phyloP scores from a whole-genome alignment of 1,284 basidiomycete species.

The Heterobasidion parviporum region DNA sequence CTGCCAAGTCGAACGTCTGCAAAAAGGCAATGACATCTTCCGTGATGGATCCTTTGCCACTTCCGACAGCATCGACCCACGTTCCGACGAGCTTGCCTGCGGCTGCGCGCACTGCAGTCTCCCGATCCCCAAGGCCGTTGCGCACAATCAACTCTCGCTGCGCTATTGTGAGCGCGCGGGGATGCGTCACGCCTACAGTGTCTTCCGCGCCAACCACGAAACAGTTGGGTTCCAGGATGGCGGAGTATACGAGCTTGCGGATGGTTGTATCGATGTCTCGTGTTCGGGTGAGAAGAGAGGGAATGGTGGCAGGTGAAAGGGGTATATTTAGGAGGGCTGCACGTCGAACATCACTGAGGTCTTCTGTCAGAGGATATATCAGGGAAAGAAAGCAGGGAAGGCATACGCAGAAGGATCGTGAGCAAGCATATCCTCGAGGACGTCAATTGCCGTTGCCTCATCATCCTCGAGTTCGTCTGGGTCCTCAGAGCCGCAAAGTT shows the following conservation, averaged over 20 bases:
- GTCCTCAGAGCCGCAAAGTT: constrained; percentile 75
- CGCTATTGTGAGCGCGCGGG: constrained; percentile 61
- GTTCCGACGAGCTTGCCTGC: constrained; percentile 69
- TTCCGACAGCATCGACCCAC: constrained; percentile 35
- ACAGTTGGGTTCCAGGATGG: constrained; percentile 39
- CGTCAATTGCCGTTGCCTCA: constrained; percentile 56
- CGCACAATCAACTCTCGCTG: constrained; percentile 76
- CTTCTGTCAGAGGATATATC: constrained; percentile 4
- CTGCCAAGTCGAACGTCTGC: constrained; percentile 52
- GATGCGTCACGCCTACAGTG: constrained; percentile 51
- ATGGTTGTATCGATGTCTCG: constrained; percentile 82
- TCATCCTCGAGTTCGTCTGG: constrained; percentile 58
- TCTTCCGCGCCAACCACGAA: constrained; percentile 8
- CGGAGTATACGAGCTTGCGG: constrained; percentile 75
- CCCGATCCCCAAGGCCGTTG: constrained; percentile 84
- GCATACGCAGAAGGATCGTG: constrained; percentile 78
- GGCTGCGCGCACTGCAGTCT: constrained; percentile 74
- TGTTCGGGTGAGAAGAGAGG: constrained; percentile 70
- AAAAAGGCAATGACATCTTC: constrained; percentile 47
- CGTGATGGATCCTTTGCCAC: constrained; percentile 12
- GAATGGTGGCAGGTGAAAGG: constrained; percentile 51
- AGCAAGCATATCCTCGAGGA: constrained; percentile 67
- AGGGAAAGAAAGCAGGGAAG: neutral
- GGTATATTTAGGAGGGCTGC: constrained; percentile 80
- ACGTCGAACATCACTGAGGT: constrained; percentile 78